Evolutionary conservation across 257 asterid species (phyloP).

Genomic region (Solanum bukasovii): DNA sequence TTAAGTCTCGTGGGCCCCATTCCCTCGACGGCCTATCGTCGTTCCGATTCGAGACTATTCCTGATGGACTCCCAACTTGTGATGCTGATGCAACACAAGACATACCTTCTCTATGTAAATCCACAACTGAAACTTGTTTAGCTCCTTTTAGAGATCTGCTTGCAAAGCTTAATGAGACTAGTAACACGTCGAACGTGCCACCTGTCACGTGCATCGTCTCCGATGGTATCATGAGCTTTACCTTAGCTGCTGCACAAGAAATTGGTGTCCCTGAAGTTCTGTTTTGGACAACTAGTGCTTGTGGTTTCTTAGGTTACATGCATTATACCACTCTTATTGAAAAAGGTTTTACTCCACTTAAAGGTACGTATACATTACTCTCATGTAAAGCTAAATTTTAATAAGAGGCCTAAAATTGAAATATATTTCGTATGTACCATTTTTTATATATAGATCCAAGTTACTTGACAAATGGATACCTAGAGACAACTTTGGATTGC

Average conservation of each 20-base stretch:
- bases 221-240: neutral
- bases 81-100: neutral
- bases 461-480: neutral
- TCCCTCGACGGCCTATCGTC: neutral
- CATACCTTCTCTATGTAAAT: neutral
- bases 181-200: neutral
- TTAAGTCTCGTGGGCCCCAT: neutral
- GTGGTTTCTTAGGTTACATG: slow-evolving; percentile 6
- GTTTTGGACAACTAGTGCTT: slow-evolving; percentile 1
- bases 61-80: neutral
- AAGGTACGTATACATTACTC: neutral
- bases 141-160: neutral
- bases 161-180: neutral
- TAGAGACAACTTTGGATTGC: slow-evolving; percentile 3
- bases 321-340: neutral
- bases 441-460: neutral
- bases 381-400: neutral
- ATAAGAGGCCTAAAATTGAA: neutral
- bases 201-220: neutral
- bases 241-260: neutral
- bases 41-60: neutral
- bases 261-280: neutral
- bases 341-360: neutral
- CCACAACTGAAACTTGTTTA: neutral
- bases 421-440: no score